Conservation (phyloP, 1,284 basidiomycete genomes). For the Fomitopsis palustris region DNA sequence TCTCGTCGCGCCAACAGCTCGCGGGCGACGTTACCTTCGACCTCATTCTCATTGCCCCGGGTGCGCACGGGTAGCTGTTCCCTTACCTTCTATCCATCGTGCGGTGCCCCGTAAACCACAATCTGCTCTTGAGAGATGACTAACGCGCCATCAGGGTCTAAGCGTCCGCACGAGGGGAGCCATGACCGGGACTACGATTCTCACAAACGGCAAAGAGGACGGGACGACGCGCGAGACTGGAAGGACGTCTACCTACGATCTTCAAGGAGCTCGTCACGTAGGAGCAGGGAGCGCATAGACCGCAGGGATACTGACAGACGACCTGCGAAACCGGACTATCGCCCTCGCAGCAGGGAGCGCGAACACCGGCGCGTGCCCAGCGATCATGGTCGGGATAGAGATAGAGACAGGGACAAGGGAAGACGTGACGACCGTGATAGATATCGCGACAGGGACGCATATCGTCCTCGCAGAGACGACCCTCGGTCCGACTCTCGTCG, state of each 20-base stretch:
- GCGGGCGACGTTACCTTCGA: neutral
- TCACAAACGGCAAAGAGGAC: constrained; percentile 52
- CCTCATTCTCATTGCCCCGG: neutral
- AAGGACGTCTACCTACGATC: constrained; percentile 65
- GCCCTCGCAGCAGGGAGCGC: constrained; percentile 31
- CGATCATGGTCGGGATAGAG: constrained; percentile 37
- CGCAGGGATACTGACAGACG: constrained; percentile 29
- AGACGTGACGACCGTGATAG: constrained; percentile 23
- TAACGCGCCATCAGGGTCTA: constrained; percentile 80
- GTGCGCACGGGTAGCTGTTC: neutral
- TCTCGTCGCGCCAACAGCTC: neutral
- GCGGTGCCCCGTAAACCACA: constrained; percentile 75
- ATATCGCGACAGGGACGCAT: constrained; percentile 23
- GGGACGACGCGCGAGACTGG: constrained; percentile 70
- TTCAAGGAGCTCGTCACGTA: constrained; percentile 29
- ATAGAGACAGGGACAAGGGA: constrained; percentile 28
- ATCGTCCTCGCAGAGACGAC: constrained; percentile 19
- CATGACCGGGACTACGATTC: constrained; percentile 34
- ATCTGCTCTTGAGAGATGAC: constrained; percentile 61
- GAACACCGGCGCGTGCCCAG: constrained; percentile 30
- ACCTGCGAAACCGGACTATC: constrained; percentile 29
- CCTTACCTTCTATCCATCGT: constrained; percentile 50
- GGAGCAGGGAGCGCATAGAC: constrained; percentile 31
- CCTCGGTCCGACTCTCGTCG: constrained; percentile 14
- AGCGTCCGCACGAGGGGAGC: constrained; percentile 68